Evolutionary conservation across 2,329 filamentous ascomycete species (phyloP), one percentile per base, ranked within the genome.

Genomic region (Neofusicoccum sp.): DNA sequence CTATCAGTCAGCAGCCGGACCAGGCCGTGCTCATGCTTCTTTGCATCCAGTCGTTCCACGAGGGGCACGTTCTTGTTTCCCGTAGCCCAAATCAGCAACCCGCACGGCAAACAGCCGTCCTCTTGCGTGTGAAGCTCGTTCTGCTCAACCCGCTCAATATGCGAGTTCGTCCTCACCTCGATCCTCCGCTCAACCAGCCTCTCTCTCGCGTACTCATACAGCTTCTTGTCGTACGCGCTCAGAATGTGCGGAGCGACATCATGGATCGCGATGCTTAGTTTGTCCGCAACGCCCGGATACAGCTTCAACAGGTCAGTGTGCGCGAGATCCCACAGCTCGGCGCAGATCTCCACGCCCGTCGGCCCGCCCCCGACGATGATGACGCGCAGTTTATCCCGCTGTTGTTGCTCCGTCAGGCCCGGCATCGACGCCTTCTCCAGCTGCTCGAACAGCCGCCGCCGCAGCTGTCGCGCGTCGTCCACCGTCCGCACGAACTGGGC

Each of bases 281-380:
- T 73, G 2, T 70, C 72, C 16, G 74, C 73, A 1, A 80, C 66
- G 28, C 75, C 70, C 1, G 77, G 75, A 60, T 78, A 79, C 5
- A 79, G 62, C 30, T 71, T 67, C 11, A 67, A 64, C 63, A 79
- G 68, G n/a, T 75, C 73, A 5, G 74, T 64, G 7, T 75, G 64
- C 65, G 72, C 75, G 2, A 80, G 68, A 60, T 80, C 78, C 63
- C 71, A 75, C 1, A 80, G 65, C 63, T 80, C 78, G 5, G 77
- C 77, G 0, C 78, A 74, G 1, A 77, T 68, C 62, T 78, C 77
- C 45, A 79, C 74, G 9, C 77, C 77, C 8, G 74, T 76, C 0
- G 77, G 70, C 12, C 77, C 76, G 28, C 76, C 76, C 28, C 77
- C 77, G 1, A 79, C 74, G 44, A 79, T 71, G 33, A 71, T 67